A percentile compares a stretch with the other conserved stretches of the same genome.
These are phyloP conservation scores for Globisporangium megalacanthum DNA, from an alignment of 352 stramenopile species.

Conservation along the genomic window DNA sequence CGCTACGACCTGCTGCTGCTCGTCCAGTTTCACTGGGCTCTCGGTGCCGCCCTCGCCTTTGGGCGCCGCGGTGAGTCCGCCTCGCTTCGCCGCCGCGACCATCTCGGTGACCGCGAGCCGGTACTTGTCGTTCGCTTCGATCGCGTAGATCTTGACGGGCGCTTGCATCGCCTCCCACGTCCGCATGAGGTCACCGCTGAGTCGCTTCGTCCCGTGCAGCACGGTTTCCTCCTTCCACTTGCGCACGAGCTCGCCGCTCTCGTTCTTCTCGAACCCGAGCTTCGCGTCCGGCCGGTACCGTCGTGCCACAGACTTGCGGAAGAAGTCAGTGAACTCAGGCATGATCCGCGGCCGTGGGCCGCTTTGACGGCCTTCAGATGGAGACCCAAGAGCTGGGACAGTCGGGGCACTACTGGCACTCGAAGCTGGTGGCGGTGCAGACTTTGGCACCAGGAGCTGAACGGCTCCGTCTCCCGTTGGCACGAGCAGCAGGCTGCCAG, in stretches of 20 bases:
- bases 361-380: neutral
- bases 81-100: neutral
- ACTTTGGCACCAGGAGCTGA: conserved; percentile 1
- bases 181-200: neutral
- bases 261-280: conserved; percentile 55
- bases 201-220: neutral
- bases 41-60: neutral
- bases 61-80: neutral
- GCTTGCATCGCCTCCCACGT: conserved; percentile 6
- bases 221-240: conserved; percentile 55
- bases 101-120: conserved; percentile 11
- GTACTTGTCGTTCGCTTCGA: conserved; percentile 6
- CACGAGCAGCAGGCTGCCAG: neutral
- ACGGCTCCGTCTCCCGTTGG: neutral
- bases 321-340: conserved; percentile 68
- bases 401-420: conserved; percentile 16
- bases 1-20: neutral
- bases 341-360: conserved; percentile 21
- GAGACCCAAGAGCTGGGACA: neutral
- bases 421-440: conserved; percentile 13
- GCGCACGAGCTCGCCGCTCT: conserved; percentile 44
- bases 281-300: conserved; percentile 39
- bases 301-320: conserved; percentile 45
- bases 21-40: no score
- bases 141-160: neutral